These are phyloP conservation scores for Cordyceps javanica DNA, from an alignment of 2,329 filamentous ascomycete species.

Conservation along the genomic window DNA sequence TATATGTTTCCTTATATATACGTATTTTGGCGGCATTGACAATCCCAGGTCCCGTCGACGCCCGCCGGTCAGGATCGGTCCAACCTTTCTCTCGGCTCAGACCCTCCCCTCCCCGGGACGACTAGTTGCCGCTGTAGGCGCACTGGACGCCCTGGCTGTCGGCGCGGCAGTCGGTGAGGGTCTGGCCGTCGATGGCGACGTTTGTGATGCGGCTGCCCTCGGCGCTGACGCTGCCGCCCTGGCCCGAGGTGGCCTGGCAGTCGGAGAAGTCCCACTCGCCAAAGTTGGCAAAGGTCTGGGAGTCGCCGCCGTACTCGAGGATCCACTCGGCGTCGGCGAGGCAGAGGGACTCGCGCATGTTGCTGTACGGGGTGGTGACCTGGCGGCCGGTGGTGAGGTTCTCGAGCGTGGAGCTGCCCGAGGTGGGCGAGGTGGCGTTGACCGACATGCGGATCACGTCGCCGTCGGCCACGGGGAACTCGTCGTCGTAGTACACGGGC, in stretches of 20 bases:
- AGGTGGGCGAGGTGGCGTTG: constrained; percentile 17
- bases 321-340: constrained; percentile 55
- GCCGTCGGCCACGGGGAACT: constrained; percentile 17
- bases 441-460: constrained; percentile 20
- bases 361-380: constrained; percentile 42
- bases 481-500: constrained; percentile 28
- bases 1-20: neutral
- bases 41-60: no score
- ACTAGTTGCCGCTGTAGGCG: neutral
- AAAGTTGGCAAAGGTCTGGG: constrained; percentile 9
- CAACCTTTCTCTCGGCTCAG: no score
- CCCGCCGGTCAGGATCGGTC: no score
- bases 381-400: constrained; percentile 44
- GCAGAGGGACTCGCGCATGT: constrained; percentile 34
- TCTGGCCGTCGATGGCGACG: neutral
- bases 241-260: constrained; percentile 13
- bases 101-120: neutral
- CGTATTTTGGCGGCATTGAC: neutral
- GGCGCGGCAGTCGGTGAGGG: neutral
- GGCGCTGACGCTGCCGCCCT: constrained; percentile 32
- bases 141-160: neutral
- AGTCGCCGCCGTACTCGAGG: constrained; percentile 35
- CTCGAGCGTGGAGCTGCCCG: constrained; percentile 22
- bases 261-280: constrained; percentile 11
- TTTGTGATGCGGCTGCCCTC: constrained; percentile 14